phyloP scores from a whole-genome alignment of 1,284 basidiomycete species.

The Puccinia horiana region DNA sequence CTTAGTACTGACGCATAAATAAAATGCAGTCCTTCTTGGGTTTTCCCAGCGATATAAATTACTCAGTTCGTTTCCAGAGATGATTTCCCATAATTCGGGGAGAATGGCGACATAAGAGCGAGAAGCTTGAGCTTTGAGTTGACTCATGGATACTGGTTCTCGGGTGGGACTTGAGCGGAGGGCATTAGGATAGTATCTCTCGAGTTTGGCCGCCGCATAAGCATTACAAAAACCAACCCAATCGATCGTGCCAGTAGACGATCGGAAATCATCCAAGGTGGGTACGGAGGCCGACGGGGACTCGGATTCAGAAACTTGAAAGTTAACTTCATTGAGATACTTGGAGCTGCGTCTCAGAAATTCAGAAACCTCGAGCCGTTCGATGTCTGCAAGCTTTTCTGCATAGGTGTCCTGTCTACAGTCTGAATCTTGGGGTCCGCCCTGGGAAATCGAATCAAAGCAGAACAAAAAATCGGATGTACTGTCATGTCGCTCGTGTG shows the following conservation, averaged over 20 bases:
- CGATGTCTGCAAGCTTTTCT: conserved; percentile 6
- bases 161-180: conserved; percentile 12
- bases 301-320: neutral
- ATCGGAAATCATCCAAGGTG: conserved; percentile 29
- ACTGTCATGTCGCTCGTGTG: neutral
- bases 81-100: conserved; percentile 32
- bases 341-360: conserved; percentile 39
- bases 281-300: neutral
- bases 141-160: conserved; percentile 17
- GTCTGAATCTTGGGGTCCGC: neutral
- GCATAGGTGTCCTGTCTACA: neutral
- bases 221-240: conserved; percentile 31
- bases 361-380: conserved; percentile 35
- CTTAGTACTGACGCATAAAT: conserved; percentile 30
- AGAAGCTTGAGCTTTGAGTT: conserved; percentile 26
- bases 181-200: conserved; percentile 25
- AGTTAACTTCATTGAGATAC: conserved; percentile 38
- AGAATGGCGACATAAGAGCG: conserved; percentile 33
- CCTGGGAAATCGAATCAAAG: neutral
- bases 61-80: conserved; percentile 11
- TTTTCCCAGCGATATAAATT: conserved; percentile 47
- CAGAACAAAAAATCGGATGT: neutral
- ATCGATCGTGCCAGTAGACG: neutral
- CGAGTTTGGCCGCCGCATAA: conserved; percentile 30
- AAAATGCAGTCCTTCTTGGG: conserved; percentile 17